These are phyloP conservation scores for Diversispora epigaea DNA, from an alignment of 192 early-diverging fungal genomes.

Conservation along the genomic window DNA sequence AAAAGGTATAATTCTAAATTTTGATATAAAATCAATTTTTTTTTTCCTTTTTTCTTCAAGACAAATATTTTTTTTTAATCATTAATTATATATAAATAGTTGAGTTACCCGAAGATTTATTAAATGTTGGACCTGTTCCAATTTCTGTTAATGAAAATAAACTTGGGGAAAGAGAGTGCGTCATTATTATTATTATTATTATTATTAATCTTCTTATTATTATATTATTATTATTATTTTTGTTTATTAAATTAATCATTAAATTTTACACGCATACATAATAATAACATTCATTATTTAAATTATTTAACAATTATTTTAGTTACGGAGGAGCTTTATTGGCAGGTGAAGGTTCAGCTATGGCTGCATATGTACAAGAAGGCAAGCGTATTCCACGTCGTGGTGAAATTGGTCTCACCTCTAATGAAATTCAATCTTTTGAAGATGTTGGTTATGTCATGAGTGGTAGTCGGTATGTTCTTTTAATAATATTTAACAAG, in stretches of 20 bases:
- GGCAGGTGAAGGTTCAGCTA: constrained; percentile 88
- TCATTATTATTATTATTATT: neutral
- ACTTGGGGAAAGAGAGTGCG: constrained; percentile 61
- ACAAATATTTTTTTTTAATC: neutral
- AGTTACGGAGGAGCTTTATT: constrained; percentile 80
- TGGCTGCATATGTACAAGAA: constrained; percentile 85
- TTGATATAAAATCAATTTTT: neutral
- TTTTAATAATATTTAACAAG: neutral
- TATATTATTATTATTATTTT: too few species aligned
- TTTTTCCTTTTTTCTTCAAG: neutral
- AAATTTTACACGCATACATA: neutral
- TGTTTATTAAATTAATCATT: neutral
- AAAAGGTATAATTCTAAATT: constrained; percentile 36
- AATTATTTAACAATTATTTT: constrained; percentile 36
- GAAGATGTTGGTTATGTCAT: constrained; percentile 94
- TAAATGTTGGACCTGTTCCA: constrained; percentile 68
- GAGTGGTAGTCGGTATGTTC: constrained; percentile 79
- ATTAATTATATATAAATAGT: constrained; percentile 35
- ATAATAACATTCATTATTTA: constrained; percentile 25
- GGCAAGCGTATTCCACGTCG: constrained; percentile 95
- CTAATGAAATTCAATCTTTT: constrained; percentile 78
- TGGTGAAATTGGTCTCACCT: constrained; percentile 93
- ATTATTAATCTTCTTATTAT: too few species aligned
- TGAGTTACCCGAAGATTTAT: constrained; percentile 60
- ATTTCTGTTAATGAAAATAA: constrained; percentile 56